Evolutionary conservation across 345 rosid genomes (phyloP), one percentile per base, ranked within the genome.

Genomic region (Sonneratia caseolaris): DNA sequence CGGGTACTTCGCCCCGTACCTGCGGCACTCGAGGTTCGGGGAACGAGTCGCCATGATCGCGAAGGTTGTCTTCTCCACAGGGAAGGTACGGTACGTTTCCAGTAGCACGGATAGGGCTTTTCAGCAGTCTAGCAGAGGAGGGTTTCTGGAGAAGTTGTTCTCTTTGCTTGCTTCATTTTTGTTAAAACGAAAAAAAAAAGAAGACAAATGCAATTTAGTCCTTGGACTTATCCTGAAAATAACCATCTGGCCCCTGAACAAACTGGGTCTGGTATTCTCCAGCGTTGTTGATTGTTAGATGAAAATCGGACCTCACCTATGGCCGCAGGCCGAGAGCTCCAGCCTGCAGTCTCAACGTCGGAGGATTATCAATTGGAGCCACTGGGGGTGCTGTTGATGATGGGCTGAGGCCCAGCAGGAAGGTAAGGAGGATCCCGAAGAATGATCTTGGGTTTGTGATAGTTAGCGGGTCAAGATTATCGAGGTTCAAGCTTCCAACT

Each of bases 1-100:
- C 43, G 99, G 99, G 72, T 95, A 95, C 84, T 73, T 82, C 7
- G 95, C 78, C 76, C 92, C 99, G 86, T 95, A 95, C 97, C 90
- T 95, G 47, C 99, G 85, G 78, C 99, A 95, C 81, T 92, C 99
- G 9, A 95, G 89, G 79, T 89, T 95, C 51, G 96, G 96, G 3
- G 82, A 66, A 72, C 84, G 79, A 16, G 61, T 75, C 74, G 89
- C 89, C 94, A 84, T 87, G 78, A 62, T 64, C 18, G 13, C 66
- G 18, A 18, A 62, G 38, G 18, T 62, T 16, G 22, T 18, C 22
- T 53, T 48, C 64, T 24, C 4, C 6, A 6, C 36, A n/a, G 13
- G 35, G 37, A 24, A 32, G 37, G 16, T 2, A 32, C 66, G 66
- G 66, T 62, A 9, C 10, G 66, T 1, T 27, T 32, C 66, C 66